Evolutionary conservation across 2,329 filamentous ascomycete genomes (phyloP).

Genomic region (Fusarium albidum): DNA sequence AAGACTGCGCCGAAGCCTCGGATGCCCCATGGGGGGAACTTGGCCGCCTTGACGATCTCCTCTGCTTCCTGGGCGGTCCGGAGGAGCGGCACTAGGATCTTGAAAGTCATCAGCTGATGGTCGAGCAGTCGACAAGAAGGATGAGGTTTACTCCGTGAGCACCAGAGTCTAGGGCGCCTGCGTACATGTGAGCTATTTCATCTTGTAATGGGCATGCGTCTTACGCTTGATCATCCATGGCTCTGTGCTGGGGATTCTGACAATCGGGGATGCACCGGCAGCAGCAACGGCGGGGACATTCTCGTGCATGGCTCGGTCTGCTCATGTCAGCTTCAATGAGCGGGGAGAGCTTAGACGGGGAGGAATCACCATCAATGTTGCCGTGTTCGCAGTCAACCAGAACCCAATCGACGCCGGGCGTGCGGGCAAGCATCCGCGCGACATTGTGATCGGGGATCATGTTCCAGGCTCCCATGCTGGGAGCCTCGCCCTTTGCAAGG

Average conservation of each 20-base stretch:
- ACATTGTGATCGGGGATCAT: slow-evolving; percentile 19
- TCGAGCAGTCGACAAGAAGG: too few species aligned
- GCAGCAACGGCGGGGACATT: slow-evolving; percentile 17
- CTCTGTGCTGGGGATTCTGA: slow-evolving; percentile 15
- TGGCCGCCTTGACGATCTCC: slow-evolving; percentile 8
- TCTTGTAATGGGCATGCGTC: fast-evolving
- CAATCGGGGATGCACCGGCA: slow-evolving; percentile 20
- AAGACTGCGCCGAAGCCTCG: slow-evolving; percentile 15
- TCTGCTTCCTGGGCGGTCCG: slow-evolving; percentile 13
- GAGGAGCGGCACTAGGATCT: slow-evolving; percentile 13
- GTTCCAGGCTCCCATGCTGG: slow-evolving; percentile 17
- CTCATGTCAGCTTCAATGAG: neutral
- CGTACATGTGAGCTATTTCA: fast-evolving
- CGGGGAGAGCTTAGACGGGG: neutral
- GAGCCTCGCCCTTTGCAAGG: slow-evolving; percentile 1
- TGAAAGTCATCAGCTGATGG: neutral
- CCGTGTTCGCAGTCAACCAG: slow-evolving; percentile 17
- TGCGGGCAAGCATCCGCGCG: slow-evolving; percentile 16
- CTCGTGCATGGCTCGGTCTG: slow-evolving; percentile 17
- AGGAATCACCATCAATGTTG: slow-evolving; percentile 7
- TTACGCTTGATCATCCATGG: slow-evolving; percentile 18
- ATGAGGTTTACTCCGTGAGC: slow-evolving; percentile 10
- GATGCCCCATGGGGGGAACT: slow-evolving; percentile 15
- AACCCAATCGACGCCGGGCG: slow-evolving; percentile 12
- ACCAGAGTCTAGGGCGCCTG: slow-evolving; percentile 12